Conservation (phyloP, 306 rosid species). For the Boehmeria nivea region DNA sequence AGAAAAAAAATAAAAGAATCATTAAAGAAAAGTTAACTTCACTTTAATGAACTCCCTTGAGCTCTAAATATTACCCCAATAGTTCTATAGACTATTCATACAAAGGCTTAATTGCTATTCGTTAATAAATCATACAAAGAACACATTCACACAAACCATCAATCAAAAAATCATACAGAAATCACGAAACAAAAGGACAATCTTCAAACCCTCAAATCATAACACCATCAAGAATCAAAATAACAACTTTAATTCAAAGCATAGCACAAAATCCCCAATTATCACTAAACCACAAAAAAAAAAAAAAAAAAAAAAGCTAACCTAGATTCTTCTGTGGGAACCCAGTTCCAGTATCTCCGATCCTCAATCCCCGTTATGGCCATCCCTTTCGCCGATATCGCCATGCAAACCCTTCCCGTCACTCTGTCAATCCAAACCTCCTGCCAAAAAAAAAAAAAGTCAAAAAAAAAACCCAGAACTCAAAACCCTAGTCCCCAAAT, state of each 20-base stretch:
- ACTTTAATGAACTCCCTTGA: no score
- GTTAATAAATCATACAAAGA: no score
- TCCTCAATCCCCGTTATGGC: constrained; percentile 79
- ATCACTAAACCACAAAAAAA: not conserved
- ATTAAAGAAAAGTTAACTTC: no score
- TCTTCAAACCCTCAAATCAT: not conserved
- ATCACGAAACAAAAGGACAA: not conserved
- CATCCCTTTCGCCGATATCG: constrained; percentile 74
- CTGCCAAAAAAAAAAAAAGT: constrained; percentile 45
- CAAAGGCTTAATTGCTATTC: no score
- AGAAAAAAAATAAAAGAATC: no score
- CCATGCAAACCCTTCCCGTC: constrained; percentile 60
- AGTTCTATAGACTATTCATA: no score
- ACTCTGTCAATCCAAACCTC: constrained; percentile 79
- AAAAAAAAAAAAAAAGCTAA: not conserved
- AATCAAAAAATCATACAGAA: no score
- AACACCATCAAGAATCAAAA: no score
- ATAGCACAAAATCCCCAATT: no score
- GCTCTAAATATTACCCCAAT: no score
- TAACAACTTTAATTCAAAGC: not conserved
- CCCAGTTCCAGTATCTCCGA: constrained; percentile 90
- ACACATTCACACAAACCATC: no score
- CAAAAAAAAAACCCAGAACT: constrained; percentile 8
- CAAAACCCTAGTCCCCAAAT: constrained; percentile 3
- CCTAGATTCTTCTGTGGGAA: constrained; percentile 95